Conservation (phyloP, 1,139 yeast species). For the Debaryomyces sp. region DNA sequence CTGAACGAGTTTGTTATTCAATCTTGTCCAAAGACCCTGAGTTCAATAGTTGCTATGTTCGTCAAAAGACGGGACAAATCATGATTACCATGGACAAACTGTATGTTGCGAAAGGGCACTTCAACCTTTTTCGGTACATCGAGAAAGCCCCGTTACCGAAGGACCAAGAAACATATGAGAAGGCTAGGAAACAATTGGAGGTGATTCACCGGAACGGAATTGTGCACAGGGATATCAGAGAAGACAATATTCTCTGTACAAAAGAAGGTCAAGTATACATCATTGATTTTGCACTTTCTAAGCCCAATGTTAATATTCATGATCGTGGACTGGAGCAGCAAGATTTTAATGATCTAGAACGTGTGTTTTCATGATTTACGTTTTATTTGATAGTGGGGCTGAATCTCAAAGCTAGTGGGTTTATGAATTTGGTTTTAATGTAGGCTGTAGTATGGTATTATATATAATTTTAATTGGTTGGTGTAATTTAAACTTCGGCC, state of each 20-base stretch:
- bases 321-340: not conserved
- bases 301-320: not conserved
- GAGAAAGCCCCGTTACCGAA: constrained; percentile 2
- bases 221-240: constrained; percentile 5
- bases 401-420: not conserved
- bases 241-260: constrained; percentile 4
- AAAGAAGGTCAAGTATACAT: not conserved
- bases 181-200: not conserved
- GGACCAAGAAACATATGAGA: constrained; percentile 4
- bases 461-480: not conserved
- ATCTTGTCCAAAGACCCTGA: not conserved
- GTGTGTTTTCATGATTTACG: not conserved
- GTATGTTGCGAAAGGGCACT: constrained; percentile 3
- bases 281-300: not conserved
- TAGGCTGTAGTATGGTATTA: not conserved
- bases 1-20: not conserved
- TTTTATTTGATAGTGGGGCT: not conserved
- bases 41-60: constrained; percentile 7
- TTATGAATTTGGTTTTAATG: not conserved
- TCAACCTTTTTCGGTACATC: constrained; percentile 4
- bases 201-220: constrained; percentile 6
- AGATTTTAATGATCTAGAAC: not conserved
- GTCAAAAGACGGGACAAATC: not conserved
- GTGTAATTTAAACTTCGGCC: not conserved
- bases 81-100: not conserved